Evolutionary conservation across 768 basidiomycete species (phyloP), one percentile per base, ranked within the genome.

Genomic region (Imleria badia): DNA sequence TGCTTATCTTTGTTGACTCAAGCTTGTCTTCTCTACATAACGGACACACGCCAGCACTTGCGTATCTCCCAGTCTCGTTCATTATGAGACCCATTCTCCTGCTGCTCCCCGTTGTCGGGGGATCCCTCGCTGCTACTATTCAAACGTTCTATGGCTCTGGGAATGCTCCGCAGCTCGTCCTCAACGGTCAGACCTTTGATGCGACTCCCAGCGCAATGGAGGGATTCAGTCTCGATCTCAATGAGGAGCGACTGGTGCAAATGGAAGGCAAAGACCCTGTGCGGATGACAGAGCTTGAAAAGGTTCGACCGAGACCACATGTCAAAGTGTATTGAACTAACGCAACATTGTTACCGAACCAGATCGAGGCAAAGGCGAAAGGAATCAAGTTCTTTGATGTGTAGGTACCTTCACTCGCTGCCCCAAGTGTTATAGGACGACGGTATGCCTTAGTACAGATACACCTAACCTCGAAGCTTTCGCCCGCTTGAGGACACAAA

Each of bases 231-330:
- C 76, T 92, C 55, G 86, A 94, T 74, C 76, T 95, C 50, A 77
- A 80, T 54, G 87, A 81, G 42, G 76, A 76, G 48, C 81, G 94
- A 47, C 80, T 94, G 49, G 85, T 96, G 48, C 83, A 92, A 68
- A 76, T 91, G 65, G 81, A 87, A 50, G 87, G 81, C 34, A 75
- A 84, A 64, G 75, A 75, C 12, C 87, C 91, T 5, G 80, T 87
- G 48, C 88, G 84, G 87, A 87, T 94, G 75, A 83, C 92, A 14
- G 94, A 97, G 72, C 73, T 89, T n/a, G 87, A 94, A 62, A 97
- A 96, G 85, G 89, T 88, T 30, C 10, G 60, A 19, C 31, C 34
- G 12, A 29, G 13, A 19, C 22, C 14, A 8, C 20, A 10, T 19
- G 2, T 9, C 14, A 20, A 17, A 30, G 6, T 15, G 15, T 22